Conservation (phyloP, 768 basidiomycete genomes). For the Cubamyces lactineus region DNA sequence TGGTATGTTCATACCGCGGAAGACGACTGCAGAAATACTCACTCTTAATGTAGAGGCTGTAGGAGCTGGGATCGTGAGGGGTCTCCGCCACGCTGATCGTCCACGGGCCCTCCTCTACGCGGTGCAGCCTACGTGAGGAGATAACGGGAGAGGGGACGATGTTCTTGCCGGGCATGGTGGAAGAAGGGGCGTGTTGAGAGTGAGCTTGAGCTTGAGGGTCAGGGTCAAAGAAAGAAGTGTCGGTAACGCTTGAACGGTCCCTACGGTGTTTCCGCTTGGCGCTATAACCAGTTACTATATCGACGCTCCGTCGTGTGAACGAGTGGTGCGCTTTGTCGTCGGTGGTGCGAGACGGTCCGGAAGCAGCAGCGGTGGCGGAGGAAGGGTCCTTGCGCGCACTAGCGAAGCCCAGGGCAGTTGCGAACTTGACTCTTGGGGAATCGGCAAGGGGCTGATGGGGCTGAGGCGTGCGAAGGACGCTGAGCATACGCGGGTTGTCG, state of each 20-base stretch:
- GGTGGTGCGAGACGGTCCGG: conserved; percentile 26
- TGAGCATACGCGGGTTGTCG: conserved; percentile 46
- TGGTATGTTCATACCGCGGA: too few relatives aligned
- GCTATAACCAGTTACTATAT: conserved; percentile 45
- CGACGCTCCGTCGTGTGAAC: conserved; percentile 47
- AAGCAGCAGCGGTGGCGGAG: conserved; percentile 8
- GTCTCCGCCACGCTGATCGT: conserved; percentile 87
- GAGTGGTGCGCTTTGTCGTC: conserved; percentile 35
- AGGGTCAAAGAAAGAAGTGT: conserved; percentile 48
- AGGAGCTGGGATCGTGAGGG: conserved; percentile 71
- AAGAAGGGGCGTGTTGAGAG: conserved; percentile 13
- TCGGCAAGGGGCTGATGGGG: conserved; percentile 36
- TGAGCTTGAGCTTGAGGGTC: conserved; percentile 32
- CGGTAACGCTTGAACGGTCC: conserved; percentile 43
- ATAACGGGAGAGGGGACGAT: conserved; percentile 33
- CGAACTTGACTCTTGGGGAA: conserved; percentile 48
- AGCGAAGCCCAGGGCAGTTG: conserved; percentile 50
- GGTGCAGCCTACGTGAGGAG: conserved; percentile 45
- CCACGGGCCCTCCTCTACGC: conserved; percentile 85
- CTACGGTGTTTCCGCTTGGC: conserved; percentile 37
- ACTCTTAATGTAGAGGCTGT: conserved; percentile 92
- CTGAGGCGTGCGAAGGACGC: conserved; percentile 38
- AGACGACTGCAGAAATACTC: conserved; percentile 48
- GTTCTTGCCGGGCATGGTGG: conserved; percentile 33
- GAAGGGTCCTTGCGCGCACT: conserved; percentile 36